Base-by-base conservation (phyloP, 108 stramenopile species). In the Bacterosira constricta region DNA sequence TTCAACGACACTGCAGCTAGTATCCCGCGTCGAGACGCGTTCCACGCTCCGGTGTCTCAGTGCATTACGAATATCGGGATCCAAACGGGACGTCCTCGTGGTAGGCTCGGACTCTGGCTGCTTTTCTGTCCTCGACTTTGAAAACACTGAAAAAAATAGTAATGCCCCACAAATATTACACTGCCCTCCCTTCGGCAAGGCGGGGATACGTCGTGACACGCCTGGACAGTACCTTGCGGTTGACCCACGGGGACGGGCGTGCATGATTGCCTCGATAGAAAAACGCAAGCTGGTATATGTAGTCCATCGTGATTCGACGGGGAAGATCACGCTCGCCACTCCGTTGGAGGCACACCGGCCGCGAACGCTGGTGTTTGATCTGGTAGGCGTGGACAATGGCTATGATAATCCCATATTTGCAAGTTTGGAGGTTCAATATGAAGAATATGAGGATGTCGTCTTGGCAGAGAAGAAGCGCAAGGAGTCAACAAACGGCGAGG, bases 361-460 rank as follows among this genome's bases (percentile, higher is more conserved):
- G 15, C 79, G 87, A 13, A 93, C 93, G 0, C 61, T 99, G 8
- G 84, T 88, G 0, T 94, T 96, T 58, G 91, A 85, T 41, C 81
- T 87, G 4, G 89, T 88, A 21, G 99, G 96, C 8, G 74, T 98
- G 17, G 97, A 99, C 81, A 98, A 98, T 55, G 98, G 97, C 32
- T 97, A 91, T 69, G 98, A 98, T 58, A 99, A 98, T 85, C 99
- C 99, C 7, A 86, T 97, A 34, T 99, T 98, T 84, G 99, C 96
- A 3, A 83, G 80, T 55, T 57, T 99, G 49, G 99, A 99, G 85
- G 69, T 96, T 12, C 97, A 97, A 61, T 99, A 99, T 73, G 81
- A 81, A 9, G 97, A 97, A 10, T 63, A 77, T 26, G 96, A 94
- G 37, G 93, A 93, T 26, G 69, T 73, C 60, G 61, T 73, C 4